Conservation (phyloP, 352 stramenopile genomes). For the Phytopythium montanum region DNA sequence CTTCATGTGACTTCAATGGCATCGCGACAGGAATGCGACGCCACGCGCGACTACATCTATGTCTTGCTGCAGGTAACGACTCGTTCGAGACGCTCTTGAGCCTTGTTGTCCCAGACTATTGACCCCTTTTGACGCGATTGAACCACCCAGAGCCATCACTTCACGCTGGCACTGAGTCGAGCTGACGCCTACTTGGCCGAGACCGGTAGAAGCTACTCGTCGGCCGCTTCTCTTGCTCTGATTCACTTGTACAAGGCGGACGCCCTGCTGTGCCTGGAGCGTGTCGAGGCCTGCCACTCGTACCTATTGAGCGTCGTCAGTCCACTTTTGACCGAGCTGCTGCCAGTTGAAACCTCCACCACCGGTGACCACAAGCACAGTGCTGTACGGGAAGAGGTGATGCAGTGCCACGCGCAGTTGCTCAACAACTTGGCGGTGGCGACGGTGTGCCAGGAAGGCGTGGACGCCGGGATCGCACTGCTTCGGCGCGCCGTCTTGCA, state of each 20-base stretch:
- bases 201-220: neutral
- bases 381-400: constrained; percentile 18
- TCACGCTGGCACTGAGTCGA: constrained; percentile 37
- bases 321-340: constrained; percentile 17
- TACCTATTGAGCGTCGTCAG: constrained; percentile 35
- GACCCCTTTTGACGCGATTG: neutral
- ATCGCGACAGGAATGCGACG: constrained; percentile 8
- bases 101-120: neutral
- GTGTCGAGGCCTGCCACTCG: constrained; percentile 48
- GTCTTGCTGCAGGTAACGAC: constrained; percentile 48
- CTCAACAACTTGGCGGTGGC: constrained; percentile 76
- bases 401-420: constrained; percentile 43
- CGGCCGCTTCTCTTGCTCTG: constrained; percentile 15
- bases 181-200: constrained; percentile 30
- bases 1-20: neutral
- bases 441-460: constrained; percentile 30
- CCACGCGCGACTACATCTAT: constrained; percentile 45
- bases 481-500: constrained; percentile 34
- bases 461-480: constrained; percentile 36
- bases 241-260: constrained; percentile 69
- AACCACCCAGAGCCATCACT: constrained; percentile 39
- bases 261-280: constrained; percentile 69
- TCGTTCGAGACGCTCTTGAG: neutral
- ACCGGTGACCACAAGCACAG: neutral
- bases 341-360: neutral